These are phyloP conservation scores for Linanthus parryae DNA, from an alignment of 148 eudicot genomes.

Conservation along the genomic window DNA sequence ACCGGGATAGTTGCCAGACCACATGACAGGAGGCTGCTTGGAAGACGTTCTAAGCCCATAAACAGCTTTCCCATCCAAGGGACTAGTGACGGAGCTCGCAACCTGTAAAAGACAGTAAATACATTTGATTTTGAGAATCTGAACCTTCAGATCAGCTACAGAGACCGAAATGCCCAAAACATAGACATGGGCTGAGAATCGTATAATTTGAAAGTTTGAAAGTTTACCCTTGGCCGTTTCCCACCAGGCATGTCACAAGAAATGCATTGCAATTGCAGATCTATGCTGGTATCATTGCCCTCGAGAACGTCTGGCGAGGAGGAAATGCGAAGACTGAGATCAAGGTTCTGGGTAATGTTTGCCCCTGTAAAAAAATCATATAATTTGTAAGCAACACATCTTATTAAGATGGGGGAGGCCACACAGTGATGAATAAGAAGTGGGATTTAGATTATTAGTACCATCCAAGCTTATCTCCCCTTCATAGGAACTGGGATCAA, in stretches of 20 bases:
- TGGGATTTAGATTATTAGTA: conserved; percentile 8
- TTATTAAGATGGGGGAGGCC: neutral
- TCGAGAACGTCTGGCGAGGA: conserved; percentile 14
- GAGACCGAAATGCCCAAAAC: neutral
- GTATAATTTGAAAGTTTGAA: neutral
- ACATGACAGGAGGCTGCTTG: conserved; percentile 25
- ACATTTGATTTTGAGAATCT: neutral
- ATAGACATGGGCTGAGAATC: neutral
- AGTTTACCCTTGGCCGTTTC: conserved; percentile 27
- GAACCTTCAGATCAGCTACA: neutral
- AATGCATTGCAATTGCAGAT: conserved; percentile 8
- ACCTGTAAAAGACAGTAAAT: conserved; percentile 16
- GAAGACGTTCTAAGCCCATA: conserved; percentile 13
- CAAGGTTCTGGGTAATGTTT: conserved; percentile 28
- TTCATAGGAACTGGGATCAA: conserved; percentile 46
- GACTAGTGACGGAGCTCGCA: conserved; percentile 14
- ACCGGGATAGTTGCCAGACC: conserved; percentile 51
- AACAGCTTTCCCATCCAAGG: conserved; percentile 4
- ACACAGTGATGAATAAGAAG: no score
- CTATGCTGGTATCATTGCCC: conserved; percentile 11
- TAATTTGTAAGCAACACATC: no score
- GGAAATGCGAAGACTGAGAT: conserved; percentile 39
- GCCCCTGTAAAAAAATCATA: conserved; percentile 8
- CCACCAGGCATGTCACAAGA: conserved; percentile 15
- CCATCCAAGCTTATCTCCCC: conserved; percentile 28